Base-by-base conservation (phyloP, 257 asterid genomes). In the Primulina eburnea region DNA sequence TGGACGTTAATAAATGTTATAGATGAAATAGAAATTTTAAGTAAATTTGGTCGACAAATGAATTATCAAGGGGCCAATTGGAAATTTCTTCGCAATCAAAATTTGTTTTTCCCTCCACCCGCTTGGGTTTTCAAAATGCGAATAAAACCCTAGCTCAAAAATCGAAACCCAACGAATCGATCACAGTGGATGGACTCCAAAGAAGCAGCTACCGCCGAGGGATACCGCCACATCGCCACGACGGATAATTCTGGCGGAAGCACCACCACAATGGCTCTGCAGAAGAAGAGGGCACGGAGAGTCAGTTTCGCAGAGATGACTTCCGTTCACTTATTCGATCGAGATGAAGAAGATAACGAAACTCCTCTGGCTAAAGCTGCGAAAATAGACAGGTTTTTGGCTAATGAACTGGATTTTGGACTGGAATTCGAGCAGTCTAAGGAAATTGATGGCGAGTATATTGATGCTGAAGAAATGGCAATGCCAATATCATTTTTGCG, bases 221-320 rank as follows among this genome's bases (percentile, higher is more conserved):
- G 68, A n/a, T 72, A 72, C 70, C 88, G 73, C 50, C 78, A 61
- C 78, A 24, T 32, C 55, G 56, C 73, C 68, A 73, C 71, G 29
- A 65, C 84, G 7, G 87, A 84, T 40, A 86, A 83, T 57, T 90
- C 96, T 30, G 95, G 83, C 69, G 87, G 84, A 57, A 78, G 80
- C 59, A 78, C 77, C 67, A 82, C 92, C 68, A 53, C 56, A 66
- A 53, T 81, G 32, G 93, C 88, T 33, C 24, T 62, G 73, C 88
- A 79, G 82, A 85, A 77, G 82, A 94, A 91, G 83, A 84, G 95
- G 74, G 80, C 85, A 7, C 93, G 97, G 71, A 83, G 99, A 64
- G 99, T 94, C 76, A 94, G 99, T 88, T 94, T 94, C 74, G 99
- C 99, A 12, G 99, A 91, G 83, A 86, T 67, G 81, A 91, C 99